Evolutionary conservation across 164 flowering plant genomes (phyloP).

Genomic region (Houttuynia cordata): DNA sequence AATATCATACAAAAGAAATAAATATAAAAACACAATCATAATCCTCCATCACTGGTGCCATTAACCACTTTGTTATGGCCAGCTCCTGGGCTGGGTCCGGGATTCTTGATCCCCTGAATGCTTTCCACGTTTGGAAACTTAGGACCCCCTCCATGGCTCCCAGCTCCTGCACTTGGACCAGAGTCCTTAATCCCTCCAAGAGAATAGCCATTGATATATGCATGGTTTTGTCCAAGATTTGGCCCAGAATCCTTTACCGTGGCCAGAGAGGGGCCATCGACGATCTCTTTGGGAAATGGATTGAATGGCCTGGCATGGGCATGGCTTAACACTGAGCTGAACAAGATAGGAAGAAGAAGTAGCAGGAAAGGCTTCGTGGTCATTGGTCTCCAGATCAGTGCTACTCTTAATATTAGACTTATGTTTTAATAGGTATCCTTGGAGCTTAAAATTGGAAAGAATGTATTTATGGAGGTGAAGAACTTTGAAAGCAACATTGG

Average conservation of each 20-base stretch:
- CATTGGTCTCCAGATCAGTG: background rate
- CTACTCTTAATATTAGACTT: no score
- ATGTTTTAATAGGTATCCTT: no score
- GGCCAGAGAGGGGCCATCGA: background rate
- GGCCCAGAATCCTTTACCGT: slow-evolving; percentile 1
- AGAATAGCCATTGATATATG: background rate
- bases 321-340: background rate
- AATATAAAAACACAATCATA: no score
- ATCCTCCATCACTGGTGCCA: no score
- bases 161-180: background rate
- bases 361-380: background rate
- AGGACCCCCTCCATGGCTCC: background rate
- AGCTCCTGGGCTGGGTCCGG: background rate
- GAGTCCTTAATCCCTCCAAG: background rate
- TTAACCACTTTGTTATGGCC: no score
- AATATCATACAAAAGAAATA: no score
- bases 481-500: no score
- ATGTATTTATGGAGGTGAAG: no score
- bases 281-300: background rate
- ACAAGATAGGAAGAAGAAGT: background rate
- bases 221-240: background rate
- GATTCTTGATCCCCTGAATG: background rate
- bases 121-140: background rate
- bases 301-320: background rate
- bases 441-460: no score